A percentile compares a stretch with the other conserved stretches of the same genome.
phyloP scores from a whole-genome alignment of 2,329 filamentous ascomycete species.

The Fusarium sp. region DNA sequence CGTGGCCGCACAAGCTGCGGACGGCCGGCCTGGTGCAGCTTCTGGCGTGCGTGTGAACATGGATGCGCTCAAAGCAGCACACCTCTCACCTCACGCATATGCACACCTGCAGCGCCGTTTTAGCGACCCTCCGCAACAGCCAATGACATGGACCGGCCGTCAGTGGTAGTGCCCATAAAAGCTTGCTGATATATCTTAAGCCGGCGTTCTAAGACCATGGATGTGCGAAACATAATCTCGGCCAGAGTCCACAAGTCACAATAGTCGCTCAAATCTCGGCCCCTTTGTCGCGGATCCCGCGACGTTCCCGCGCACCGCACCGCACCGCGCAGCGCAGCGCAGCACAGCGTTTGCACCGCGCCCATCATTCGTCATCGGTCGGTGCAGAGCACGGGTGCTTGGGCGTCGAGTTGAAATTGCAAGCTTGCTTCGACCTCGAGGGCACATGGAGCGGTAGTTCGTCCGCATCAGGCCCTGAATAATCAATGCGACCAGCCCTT shows the following conservation, averaged over 20 bases:
- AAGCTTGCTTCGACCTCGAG: slow-evolving; percentile 15
- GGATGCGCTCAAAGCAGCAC: slow-evolving; percentile 26
- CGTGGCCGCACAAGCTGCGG: slow-evolving; percentile 28
- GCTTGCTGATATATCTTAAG: slow-evolving; percentile 42
- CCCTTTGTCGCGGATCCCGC: slow-evolving; percentile 37
- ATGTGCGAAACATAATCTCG: slow-evolving; percentile 45
- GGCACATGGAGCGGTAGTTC: slow-evolving; percentile 33
- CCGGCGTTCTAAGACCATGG: slow-evolving; percentile 40
- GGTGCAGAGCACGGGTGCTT: slow-evolving; percentile 22
- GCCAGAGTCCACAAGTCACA: slow-evolving; percentile 38
- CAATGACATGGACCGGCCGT: slow-evolving; percentile 32
- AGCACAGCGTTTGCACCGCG: slow-evolving; percentile 30
- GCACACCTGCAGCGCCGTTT: slow-evolving; percentile 44
- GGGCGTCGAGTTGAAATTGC: slow-evolving; percentile 33
- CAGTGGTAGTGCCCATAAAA: slow-evolving; percentile 29
- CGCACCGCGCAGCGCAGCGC: slow-evolving; percentile 1
- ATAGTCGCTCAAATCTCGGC: slow-evolving; percentile 34
- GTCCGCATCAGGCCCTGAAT: slow-evolving; percentile 21
- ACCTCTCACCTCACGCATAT: slow-evolving; percentile 34
- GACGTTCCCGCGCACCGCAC: slow-evolving; percentile 7
- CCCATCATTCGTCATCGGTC: slow-evolving; percentile 34
- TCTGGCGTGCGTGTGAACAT: slow-evolving; percentile 33
- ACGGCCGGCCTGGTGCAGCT: slow-evolving; percentile 23
- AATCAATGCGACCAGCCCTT: slow-evolving; percentile 27
- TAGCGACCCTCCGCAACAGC: slow-evolving; percentile 35